These are phyloP conservation scores for Tritrichomonas foetus DNA, from an alignment of 208 protist species.

Conservation along the genomic window DNA sequence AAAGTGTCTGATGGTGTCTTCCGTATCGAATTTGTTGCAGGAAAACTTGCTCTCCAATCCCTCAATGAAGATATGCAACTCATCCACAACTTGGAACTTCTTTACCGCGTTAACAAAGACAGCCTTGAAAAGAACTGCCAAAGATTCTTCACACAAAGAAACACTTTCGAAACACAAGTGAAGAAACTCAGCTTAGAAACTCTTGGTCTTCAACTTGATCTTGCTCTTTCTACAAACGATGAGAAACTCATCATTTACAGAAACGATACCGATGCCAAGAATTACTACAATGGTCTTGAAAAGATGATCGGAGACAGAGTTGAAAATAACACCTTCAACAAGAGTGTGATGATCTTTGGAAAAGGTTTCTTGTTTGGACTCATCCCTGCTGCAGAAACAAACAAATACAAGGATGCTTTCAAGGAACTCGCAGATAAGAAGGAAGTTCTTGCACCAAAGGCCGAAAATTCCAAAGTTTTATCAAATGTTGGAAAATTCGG, in stretches of 20 bases:
- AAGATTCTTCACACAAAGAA: background rate
- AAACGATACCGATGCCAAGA: background rate
- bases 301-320: background rate
- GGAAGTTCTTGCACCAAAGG: background rate
- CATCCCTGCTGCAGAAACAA: background rate
- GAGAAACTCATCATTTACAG: background rate
- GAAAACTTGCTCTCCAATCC: background rate
- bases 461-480: background rate
- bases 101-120: background rate
- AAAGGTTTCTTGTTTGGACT: background rate
- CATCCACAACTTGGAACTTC: background rate
- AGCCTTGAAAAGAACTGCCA: background rate
- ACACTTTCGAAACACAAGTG: background rate
- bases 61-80: background rate
- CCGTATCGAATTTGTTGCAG: conserved; percentile 10
- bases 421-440: background rate
- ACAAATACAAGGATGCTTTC: background rate
- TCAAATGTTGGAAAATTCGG: no score
- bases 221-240: background rate
- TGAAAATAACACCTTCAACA: background rate
- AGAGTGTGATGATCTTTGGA: background rate
- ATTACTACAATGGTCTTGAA: background rate
- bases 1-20: conserved; percentile 32
- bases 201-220: background rate
- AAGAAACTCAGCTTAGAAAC: background rate